These are phyloP conservation scores for Plantago lanceolata DNA, from an alignment of 305 asterid species.

Conservation along the genomic window DNA sequence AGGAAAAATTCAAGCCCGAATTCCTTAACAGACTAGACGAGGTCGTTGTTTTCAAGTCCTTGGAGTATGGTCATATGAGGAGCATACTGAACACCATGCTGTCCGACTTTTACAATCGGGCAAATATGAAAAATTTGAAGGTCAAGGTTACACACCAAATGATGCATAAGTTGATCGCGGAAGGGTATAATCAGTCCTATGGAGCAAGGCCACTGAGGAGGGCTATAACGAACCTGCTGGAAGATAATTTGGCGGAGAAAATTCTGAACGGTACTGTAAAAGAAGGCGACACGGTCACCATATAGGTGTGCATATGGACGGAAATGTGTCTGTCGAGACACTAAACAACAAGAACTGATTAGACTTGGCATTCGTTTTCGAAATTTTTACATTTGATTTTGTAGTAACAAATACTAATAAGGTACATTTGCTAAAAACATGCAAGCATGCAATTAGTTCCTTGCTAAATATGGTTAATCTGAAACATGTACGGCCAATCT, in stretches of 20 bases:
- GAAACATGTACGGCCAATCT: too few species aligned
- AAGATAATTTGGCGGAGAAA: slow-evolving; percentile 95
- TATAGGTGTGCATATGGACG: slow-evolving; percentile 52
- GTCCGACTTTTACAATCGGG: slow-evolving; percentile 73
- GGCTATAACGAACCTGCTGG: slow-evolving; percentile 87
- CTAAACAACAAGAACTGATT: background rate
- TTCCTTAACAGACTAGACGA: slow-evolving; percentile 89
- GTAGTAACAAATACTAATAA: too few species aligned
- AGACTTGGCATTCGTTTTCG: too few species aligned
- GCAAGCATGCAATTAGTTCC: background rate
- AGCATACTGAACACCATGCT: slow-evolving; percentile 84
- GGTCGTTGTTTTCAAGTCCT: slow-evolving; percentile 88
- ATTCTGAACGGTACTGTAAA: slow-evolving; percentile 78
- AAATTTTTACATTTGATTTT: too few species aligned
- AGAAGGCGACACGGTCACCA: slow-evolving; percentile 79
- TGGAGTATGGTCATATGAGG: slow-evolving; percentile 78
- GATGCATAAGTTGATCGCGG: slow-evolving; percentile 78
- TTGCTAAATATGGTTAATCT: too few species aligned
- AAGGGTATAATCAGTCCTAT: slow-evolving; percentile 89
- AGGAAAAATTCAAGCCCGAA: slow-evolving; percentile 90
- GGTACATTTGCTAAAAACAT: background rate
- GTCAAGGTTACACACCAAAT: slow-evolving; percentile 85
- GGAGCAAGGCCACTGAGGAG: slow-evolving; percentile 90
- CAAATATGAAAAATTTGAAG: slow-evolving; percentile 64
- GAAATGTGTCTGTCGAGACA: background rate